Percentiles rank a stretch among this genome's conserved stretches.
Conservation (phyloP, 176 grass and related monocot genomes). For the Eleusine indica region DNA sequence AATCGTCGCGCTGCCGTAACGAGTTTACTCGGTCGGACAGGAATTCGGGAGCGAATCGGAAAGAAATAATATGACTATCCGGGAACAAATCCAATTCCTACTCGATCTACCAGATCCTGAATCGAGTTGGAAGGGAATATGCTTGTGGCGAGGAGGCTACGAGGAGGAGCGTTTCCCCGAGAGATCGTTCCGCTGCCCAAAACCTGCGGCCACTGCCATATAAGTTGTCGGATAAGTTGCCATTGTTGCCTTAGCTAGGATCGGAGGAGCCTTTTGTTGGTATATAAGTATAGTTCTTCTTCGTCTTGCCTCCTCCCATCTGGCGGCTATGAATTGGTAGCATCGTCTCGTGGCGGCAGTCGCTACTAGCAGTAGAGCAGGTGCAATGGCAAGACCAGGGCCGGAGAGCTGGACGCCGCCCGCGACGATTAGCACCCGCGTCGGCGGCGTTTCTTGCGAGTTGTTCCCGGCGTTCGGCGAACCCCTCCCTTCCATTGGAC, state of each 20-base stretch:
- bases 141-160: neutral
- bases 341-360: neutral
- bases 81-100: neutral
- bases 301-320: neutral
- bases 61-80: neutral
- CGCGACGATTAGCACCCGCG: neutral
- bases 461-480: constrained; percentile 31
- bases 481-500: neutral
- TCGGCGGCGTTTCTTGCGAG: neutral
- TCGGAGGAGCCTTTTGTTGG: no score
- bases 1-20: no score
- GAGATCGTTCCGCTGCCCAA: neutral
- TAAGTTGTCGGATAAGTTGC: neutral
- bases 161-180: no score
- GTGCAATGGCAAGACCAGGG: neutral
- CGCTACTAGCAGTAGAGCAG: neutral
- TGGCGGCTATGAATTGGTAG: neutral
- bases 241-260: no score
- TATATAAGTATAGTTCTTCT: no score
- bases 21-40: no score
- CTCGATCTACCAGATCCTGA: no score
- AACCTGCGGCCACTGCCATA: neutral
- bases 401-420: neutral
- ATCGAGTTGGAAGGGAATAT: neutral
- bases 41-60: neutral